Evolutionary conservation across 148 eudicot genomes (phyloP).

Genomic region (Cornus suecica): DNA sequence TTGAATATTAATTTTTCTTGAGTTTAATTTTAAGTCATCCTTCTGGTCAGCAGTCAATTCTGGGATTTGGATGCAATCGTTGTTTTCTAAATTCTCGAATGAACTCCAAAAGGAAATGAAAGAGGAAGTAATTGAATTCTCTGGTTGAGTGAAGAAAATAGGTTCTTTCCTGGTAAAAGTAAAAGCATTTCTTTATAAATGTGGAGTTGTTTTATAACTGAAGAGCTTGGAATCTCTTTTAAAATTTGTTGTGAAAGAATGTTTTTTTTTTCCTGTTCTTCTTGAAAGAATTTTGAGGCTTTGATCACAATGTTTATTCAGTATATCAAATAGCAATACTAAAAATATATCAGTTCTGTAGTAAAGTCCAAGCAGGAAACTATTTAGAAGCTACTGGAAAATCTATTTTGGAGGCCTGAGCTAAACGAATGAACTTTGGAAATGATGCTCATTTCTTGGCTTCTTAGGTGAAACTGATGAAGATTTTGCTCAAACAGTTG

Average conservation of each 20-base stretch:
- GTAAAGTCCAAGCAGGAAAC: background rate
- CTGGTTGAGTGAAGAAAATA: background rate
- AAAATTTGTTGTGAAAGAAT: background rate
- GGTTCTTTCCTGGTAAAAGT: no score
- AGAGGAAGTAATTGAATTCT: background rate
- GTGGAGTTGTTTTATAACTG: background rate
- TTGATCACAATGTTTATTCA: background rate
- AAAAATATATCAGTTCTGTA: no score
- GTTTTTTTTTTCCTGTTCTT: background rate
- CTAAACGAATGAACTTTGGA: background rate
- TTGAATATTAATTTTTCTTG: background rate
- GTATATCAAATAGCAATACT: background rate
- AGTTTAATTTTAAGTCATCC: background rate
- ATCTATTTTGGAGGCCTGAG: background rate
- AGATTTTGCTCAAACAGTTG: conserved; percentile 73
- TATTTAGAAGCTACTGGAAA: background rate
- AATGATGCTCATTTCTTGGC: conserved; percentile 8
- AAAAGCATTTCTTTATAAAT: background rate
- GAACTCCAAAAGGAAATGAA: background rate
- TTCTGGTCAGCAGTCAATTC: background rate
- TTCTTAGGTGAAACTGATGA: conserved; percentile 94
- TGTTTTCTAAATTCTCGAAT: background rate
- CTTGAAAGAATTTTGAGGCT: background rate
- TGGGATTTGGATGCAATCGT: background rate
- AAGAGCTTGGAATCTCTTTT: background rate